A percentile compares a stretch with the other conserved stretches of the same genome.
Evolutionary conservation across 2,329 filamentous ascomycete genomes (phyloP).

Genomic region (Cladosporium sp.): DNA sequence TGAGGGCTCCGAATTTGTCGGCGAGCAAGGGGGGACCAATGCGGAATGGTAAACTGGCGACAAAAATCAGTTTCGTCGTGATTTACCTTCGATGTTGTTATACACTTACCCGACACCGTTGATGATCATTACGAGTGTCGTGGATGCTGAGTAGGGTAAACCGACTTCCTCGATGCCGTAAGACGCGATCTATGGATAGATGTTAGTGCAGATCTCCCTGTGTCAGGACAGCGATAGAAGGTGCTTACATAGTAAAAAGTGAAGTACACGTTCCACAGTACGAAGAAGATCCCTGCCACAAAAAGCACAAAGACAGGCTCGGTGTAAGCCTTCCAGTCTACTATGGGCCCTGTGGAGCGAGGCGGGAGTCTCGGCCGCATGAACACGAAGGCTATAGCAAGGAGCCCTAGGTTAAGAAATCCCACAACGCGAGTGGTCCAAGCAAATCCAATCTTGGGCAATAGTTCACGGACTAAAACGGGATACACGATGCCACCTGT

Average conservation of each 20-base stretch:
- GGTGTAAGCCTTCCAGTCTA: constrained; percentile 40
- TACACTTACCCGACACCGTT: constrained; percentile 49
- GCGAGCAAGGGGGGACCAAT: constrained; percentile 51
- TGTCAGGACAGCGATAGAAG: too few species aligned
- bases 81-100: too few species aligned
- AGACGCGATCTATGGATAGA: constrained; percentile 23
- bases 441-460: constrained; percentile 58
- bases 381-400: constrained; percentile 33
- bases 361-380: constrained; percentile 42
- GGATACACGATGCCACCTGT: constrained; percentile 61
- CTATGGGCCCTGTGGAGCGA: constrained; percentile 38
- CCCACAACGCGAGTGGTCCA: constrained; percentile 63
- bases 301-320: constrained; percentile 40
- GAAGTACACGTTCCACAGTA: constrained; percentile 36
- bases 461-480: constrained; percentile 48
- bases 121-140: constrained; percentile 53
- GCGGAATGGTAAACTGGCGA: constrained; percentile 43
- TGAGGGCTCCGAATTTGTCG: constrained; percentile 54
- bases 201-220: background rate
- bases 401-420: constrained; percentile 51
- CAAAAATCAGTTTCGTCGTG: background rate
- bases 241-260: constrained; percentile 43
- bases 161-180: constrained; percentile 32
- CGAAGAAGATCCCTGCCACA: constrained; percentile 28
- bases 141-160: constrained; percentile 47